phyloP scores from a whole-genome alignment of 768 basidiomycete species.

The Tricholoma saponaceum region DNA sequence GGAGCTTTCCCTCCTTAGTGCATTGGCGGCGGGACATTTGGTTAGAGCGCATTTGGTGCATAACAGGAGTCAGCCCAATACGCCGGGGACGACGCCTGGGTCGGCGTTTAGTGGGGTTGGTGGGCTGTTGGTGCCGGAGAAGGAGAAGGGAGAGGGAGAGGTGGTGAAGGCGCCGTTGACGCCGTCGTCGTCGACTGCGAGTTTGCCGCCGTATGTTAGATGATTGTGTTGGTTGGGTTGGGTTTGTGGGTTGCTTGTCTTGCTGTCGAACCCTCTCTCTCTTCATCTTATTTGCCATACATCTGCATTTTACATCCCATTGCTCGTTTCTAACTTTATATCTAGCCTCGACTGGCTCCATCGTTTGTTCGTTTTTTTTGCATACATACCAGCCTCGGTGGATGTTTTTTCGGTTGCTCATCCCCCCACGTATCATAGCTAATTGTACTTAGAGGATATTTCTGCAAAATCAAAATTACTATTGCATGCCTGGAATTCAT shows the following conservation, averaged over 20 bases:
- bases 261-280: not conserved
- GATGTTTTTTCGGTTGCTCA: not conserved
- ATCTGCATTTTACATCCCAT: not conserved
- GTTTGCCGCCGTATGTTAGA: constrained; percentile 17
- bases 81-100: constrained; percentile 43
- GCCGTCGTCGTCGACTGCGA: constrained; percentile 13
- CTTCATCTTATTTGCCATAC: not conserved
- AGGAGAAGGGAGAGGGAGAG: not conserved
- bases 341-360: too few species aligned
- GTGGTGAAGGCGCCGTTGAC: not conserved
- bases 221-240: not conserved
- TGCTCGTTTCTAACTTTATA: too few species aligned
- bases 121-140: not conserved
- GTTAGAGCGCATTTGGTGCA: constrained; percentile 92
- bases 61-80: constrained; percentile 81
- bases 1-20: constrained; percentile 86
- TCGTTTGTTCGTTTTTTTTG: too few species aligned
- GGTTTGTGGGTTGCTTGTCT: too few species aligned
- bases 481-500: too few species aligned
- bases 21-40: constrained; percentile 92
- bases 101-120: constrained; percentile 2
- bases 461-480: too few species aligned
- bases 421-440: not conserved
- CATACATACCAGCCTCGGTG: too few species aligned
- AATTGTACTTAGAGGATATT: too few species aligned